Percentiles rank a stretch among this genome's conserved stretches.
Evolutionary conservation across 768 basidiomycete species (phyloP).

Genomic region (Leucogyrophana mollusca): DNA sequence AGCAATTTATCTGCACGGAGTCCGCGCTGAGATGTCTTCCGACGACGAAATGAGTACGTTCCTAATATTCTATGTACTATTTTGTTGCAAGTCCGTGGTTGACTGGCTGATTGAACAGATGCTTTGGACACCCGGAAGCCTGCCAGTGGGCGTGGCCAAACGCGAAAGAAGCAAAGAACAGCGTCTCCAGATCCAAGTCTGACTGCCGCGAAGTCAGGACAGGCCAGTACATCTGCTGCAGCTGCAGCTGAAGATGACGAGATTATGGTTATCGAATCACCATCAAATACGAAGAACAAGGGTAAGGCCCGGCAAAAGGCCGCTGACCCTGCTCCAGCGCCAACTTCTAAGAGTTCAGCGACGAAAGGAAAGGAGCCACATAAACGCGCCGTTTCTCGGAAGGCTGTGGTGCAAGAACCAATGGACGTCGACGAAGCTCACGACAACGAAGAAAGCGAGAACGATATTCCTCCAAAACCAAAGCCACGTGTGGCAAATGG

Average conservation of each 20-base stretch:
- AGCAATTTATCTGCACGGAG: background rate
- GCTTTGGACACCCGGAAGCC: slow-evolving; percentile 19
- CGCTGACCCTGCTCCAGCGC: background rate
- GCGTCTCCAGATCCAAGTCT: slow-evolving; percentile 10
- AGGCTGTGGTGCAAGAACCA: slow-evolving; percentile 1
- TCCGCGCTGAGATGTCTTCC: slow-evolving; percentile 24
- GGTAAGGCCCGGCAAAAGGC: background rate
- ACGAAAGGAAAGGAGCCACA: background rate
- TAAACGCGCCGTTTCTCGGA: background rate
- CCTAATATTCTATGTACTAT: background rate
- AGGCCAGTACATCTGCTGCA: too few relatives aligned
- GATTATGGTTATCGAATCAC: background rate
- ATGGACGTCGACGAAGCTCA: slow-evolving; percentile 15
- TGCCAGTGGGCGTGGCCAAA: background rate
- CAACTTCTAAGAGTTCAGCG: slow-evolving; percentile 1
- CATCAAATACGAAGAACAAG: background rate
- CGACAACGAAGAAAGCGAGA: slow-evolving; percentile 1
- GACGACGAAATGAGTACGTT: slow-evolving; percentile 30
- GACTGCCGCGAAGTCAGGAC: too few relatives aligned
- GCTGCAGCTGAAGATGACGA: background rate
- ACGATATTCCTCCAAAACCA: slow-evolving; percentile 1
- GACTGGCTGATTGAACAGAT: background rate
- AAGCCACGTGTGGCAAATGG: background rate
- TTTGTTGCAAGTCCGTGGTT: background rate
- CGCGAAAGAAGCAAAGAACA: background rate